phyloP scores from a whole-genome alignment of 257 asterid genomes.

The Solanum dulcamara region DNA sequence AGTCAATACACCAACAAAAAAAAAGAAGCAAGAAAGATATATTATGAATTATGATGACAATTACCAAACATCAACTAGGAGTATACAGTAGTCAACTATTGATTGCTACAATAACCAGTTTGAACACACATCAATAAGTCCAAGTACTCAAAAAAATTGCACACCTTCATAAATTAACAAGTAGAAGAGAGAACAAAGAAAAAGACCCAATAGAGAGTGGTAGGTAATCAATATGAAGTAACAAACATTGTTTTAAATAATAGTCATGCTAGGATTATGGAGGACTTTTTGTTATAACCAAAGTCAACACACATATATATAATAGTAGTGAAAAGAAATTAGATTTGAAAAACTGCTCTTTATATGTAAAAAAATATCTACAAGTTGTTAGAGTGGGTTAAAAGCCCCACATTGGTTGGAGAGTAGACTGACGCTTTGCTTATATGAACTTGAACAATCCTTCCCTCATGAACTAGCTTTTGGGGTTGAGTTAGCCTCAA shows the following conservation, averaged over 20 bases:
- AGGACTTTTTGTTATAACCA: not conserved
- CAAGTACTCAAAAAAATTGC: too few species aligned
- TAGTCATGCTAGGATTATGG: not conserved
- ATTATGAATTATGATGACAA: not conserved
- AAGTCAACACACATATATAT: not conserved
- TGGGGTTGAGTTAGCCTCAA: too few species aligned
- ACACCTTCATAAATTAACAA: too few species aligned
- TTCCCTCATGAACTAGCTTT: too few species aligned
- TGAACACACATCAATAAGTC: too few species aligned
- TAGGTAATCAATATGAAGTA: not conserved
- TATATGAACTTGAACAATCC: too few species aligned
- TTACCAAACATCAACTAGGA: not conserved
- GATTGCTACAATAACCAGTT: not conserved
- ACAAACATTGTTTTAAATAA: not conserved
- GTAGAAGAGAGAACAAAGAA: too few species aligned
- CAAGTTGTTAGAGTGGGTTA: too few species aligned
- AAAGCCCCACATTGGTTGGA: too few species aligned
- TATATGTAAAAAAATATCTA: too few species aligned
- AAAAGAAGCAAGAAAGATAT: not conserved
- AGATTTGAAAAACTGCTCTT: not conserved
- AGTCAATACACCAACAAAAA: not conserved
- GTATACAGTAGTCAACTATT: not conserved
- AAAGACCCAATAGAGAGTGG: too few species aligned
- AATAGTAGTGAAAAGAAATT: not conserved
- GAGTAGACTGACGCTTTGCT: too few species aligned